Percentiles rank a stretch among this genome's conserved stretches.
Conservation (phyloP, 768 basidiomycete genomes). For the Lactarius evosmus region DNA sequence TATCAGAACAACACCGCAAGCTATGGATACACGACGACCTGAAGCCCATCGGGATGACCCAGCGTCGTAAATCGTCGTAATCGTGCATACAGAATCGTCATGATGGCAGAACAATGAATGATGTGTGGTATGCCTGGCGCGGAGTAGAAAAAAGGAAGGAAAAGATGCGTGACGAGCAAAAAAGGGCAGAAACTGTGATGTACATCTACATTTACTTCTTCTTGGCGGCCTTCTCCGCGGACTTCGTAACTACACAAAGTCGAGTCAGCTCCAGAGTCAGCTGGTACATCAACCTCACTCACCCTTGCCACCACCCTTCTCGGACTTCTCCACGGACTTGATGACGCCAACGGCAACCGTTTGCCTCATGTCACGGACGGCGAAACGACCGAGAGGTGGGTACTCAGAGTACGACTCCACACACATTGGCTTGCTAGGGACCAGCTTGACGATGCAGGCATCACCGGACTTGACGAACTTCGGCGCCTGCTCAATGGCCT, state of each 20-base stretch:
- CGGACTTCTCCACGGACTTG: slow-evolving; percentile 95
- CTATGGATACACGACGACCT: slow-evolving; percentile 34
- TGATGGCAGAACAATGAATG: slow-evolving; percentile 32
- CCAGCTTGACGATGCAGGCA: slow-evolving; percentile 96
- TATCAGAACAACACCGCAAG: slow-evolving; percentile 32
- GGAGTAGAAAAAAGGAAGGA: slow-evolving; percentile 42
- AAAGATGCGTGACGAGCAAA: slow-evolving; percentile 40
- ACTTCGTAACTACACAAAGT: slow-evolving; percentile 70
- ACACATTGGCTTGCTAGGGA: slow-evolving; percentile 96
- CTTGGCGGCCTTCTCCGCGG: slow-evolving; percentile 94
- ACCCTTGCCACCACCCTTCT: slow-evolving; percentile 86
- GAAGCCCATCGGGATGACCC: slow-evolving; percentile 29
- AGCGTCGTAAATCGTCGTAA: slow-evolving; percentile 32
- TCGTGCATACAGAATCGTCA: slow-evolving; percentile 38
- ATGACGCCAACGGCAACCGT: slow-evolving; percentile 99
- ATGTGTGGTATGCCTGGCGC: slow-evolving; percentile 34
- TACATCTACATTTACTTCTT: slow-evolving; percentile 88
- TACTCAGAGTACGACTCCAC: slow-evolving; percentile 94
- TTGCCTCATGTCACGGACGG: slow-evolving; percentile 99
- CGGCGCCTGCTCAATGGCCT: slow-evolving; percentile 80
- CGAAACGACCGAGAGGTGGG: slow-evolving; percentile 98
- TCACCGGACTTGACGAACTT: slow-evolving; percentile 99
- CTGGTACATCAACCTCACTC: slow-evolving; percentile 30
- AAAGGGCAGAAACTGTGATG: slow-evolving; percentile 41
- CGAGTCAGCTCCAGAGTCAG: slow-evolving; percentile 20